Conservation (phyloP, 495 filamentous ascomycete species). For the Tuber brumale region DNA sequence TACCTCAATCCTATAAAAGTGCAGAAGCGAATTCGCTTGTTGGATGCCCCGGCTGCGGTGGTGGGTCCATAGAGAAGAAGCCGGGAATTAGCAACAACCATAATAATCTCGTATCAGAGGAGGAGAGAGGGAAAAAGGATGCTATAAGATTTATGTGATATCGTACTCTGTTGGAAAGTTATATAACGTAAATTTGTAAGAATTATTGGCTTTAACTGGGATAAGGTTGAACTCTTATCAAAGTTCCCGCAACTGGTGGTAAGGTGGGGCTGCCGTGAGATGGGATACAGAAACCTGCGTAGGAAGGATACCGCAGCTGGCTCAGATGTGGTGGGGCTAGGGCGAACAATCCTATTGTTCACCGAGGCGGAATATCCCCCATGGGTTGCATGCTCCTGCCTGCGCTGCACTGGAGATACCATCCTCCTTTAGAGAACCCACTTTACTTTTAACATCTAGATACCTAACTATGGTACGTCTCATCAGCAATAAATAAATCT, state of each 20-base stretch:
- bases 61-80: not conserved
- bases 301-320: not conserved
- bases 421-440: not conserved
- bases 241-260: not conserved
- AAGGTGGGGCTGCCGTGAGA: not conserved
- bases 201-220: not conserved
- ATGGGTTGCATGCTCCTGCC: not conserved
- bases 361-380: not conserved
- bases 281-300: not conserved
- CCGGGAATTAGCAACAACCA: not conserved
- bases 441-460: not conserved
- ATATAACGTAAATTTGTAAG: not conserved
- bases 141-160: not conserved
- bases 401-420: not conserved
- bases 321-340: not conserved
- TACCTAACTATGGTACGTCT: not conserved
- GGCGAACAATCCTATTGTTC: not conserved
- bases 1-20: not conserved
- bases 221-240: not conserved
- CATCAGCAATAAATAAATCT: not conserved
- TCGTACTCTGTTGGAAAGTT: not conserved
- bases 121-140: not conserved
- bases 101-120: not conserved
- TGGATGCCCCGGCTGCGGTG: not conserved
- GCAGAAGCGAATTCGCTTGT: not conserved